Percentiles rank a stretch among this genome's conserved stretches.
Conservation (phyloP, 805 yeast genomes). For the Candida succiphila region DNA sequence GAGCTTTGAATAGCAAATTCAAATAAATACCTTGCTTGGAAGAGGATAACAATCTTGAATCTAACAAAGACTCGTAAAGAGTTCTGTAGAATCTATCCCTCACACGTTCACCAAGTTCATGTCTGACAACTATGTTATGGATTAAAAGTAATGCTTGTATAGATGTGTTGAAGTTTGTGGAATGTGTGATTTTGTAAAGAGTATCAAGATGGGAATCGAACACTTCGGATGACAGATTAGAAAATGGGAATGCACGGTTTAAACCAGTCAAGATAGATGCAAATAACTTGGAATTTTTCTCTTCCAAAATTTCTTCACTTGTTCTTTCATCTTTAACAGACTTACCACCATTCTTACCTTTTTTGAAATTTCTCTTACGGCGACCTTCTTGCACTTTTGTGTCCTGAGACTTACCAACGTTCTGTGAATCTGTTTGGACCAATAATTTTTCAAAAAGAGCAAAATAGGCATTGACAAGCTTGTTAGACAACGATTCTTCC, state of each 20-base stretch:
- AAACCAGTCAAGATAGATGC: constrained; percentile 90
- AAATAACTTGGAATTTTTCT: constrained; percentile 74
- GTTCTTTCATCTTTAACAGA: constrained; percentile 60
- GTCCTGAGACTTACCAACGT: constrained; percentile 26
- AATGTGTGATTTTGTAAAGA: constrained; percentile 82
- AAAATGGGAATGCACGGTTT: constrained; percentile 92
- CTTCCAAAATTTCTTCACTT: constrained; percentile 58
- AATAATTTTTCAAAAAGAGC: constrained; percentile 77
- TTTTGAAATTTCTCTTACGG: constrained; percentile 66
- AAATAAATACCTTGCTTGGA: constrained; percentile 90
- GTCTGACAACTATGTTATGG: constrained; percentile 63
- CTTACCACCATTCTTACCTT: constrained; percentile 83
- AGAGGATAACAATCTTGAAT: constrained; percentile 72
- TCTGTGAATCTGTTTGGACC: constrained; percentile 50
- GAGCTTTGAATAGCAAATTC: constrained; percentile 74
- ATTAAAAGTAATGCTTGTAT: constrained; percentile 86
- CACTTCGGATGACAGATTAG: constrained; percentile 59
- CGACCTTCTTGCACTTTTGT: constrained; percentile 38
- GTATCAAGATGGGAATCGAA: constrained; percentile 75
- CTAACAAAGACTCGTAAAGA: constrained; percentile 80
- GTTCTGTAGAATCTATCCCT: constrained; percentile 74
- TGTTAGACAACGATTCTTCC: constrained; percentile 77
- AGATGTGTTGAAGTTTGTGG: constrained; percentile 88
- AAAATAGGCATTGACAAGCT: constrained; percentile 75
- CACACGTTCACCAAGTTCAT: constrained; percentile 31